These are phyloP conservation scores for Corynascus novoguineensis DNA, from an alignment of 495 filamentous ascomycete genomes.

Conservation along the genomic window DNA sequence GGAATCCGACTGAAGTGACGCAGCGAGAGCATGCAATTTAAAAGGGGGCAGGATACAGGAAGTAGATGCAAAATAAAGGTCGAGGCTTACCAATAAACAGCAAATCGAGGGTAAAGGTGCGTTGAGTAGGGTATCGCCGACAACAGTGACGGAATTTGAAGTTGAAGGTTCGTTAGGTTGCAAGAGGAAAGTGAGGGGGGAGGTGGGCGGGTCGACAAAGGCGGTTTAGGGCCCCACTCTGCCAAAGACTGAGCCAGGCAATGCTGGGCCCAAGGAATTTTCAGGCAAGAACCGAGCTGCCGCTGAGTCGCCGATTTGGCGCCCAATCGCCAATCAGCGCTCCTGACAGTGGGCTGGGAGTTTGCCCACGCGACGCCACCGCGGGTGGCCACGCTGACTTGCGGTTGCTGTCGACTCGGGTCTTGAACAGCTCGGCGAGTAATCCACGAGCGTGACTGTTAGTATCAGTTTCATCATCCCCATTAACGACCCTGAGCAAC, in stretches of 20 bases:
- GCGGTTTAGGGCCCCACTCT: slow-evolving; percentile 18
- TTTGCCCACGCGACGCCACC: slow-evolving; percentile 11
- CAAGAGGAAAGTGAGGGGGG: slow-evolving; percentile 25
- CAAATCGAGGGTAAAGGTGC: not conserved
- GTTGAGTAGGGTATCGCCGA: slow-evolving; percentile 7
- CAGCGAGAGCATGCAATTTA: not conserved
- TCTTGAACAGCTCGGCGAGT: slow-evolving; percentile 5
- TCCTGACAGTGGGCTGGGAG: not conserved
- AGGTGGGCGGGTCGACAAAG: slow-evolving; percentile 27
- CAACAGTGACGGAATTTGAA: slow-evolving; percentile 16
- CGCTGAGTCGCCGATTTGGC: slow-evolving; percentile 15
- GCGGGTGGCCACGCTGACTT: not conserved
- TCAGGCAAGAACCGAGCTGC: slow-evolving; percentile 20
- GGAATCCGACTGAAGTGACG: slow-evolving; percentile 27
- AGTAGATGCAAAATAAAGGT: not conserved
- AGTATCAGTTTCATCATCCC: not conserved
- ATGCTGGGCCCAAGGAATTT: slow-evolving; percentile 22
- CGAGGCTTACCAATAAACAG: slow-evolving; percentile 13
- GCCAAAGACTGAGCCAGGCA: slow-evolving; percentile 14
- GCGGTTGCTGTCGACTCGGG: no score
- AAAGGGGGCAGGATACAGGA: not conserved
- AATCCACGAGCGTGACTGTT: not conserved
- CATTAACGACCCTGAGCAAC: not conserved
- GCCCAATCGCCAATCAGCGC: slow-evolving; percentile 22
- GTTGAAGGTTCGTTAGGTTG: slow-evolving; percentile 22